phyloP scores from a whole-genome alignment of 1,284 basidiomycete genomes.

The Rhodotorula sp. region DNA sequence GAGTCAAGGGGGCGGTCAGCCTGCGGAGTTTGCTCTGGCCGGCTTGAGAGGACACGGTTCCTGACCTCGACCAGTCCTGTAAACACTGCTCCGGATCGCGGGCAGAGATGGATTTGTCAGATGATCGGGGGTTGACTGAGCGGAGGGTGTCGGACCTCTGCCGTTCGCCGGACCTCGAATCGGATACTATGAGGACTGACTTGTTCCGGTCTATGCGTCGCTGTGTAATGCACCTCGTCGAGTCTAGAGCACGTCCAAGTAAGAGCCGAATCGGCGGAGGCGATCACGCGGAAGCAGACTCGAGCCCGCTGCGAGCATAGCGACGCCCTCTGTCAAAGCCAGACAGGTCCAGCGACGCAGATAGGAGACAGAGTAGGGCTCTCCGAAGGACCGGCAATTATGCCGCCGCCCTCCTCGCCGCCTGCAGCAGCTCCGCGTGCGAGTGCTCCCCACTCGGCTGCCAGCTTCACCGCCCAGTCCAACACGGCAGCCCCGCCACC shows the following conservation, averaged over 20 bases:
- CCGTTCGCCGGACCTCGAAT: background rate
- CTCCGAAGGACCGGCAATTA: background rate
- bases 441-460: background rate
- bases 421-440: background rate
- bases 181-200: background rate
- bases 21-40: background rate
- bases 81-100: constrained; percentile 42
- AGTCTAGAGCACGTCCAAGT: no score
- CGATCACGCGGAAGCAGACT: no score
- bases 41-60: no score
- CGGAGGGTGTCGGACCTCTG: background rate
- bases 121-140: background rate
- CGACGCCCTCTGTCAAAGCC: no score
- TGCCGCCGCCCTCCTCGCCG: background rate
- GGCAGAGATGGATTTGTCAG: constrained; percentile 7
- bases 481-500: background rate
- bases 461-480: background rate
- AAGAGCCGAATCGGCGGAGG: no score
- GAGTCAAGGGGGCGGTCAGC: background rate
- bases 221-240: no score
- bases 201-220: no score
- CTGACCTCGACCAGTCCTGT: constrained; percentile 47
- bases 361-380: no score
- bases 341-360: no score
- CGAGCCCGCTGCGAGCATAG: no score